Conservation (phyloP, 164 flowering plant genomes). For the Nymphaea colorata region DNA sequence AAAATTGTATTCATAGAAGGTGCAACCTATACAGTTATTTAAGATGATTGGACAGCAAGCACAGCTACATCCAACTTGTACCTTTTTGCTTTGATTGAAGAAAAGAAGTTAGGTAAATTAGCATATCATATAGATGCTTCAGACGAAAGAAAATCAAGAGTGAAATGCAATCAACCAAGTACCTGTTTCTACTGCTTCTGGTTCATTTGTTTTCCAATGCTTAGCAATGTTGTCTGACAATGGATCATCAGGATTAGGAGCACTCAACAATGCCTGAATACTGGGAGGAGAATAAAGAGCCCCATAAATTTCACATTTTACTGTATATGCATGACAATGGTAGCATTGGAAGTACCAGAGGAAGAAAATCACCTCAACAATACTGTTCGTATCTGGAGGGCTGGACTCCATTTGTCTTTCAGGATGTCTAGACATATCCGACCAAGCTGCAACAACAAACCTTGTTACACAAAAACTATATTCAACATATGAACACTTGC, state of each 20-base stretch:
- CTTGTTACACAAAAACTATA: not conserved
- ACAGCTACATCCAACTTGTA: too few species aligned
- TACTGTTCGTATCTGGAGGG: conserved; percentile 94
- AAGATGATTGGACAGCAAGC: too few species aligned
- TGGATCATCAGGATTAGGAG: conserved; percentile 97
- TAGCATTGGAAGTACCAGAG: not conserved
- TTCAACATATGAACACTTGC: not conserved
- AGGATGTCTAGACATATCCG: conserved; percentile 96
- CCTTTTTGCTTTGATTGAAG: too few species aligned
- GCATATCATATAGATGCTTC: not conserved
- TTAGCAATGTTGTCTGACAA: conserved; percentile 95
- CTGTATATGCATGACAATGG: not conserved
- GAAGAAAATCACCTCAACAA: conserved; percentile 52
- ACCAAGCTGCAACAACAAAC: conserved; percentile 59
- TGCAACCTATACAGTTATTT: too few species aligned
- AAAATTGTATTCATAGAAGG: too few species aligned
- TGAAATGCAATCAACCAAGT: not conserved
- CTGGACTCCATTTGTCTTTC: conserved; percentile 99
- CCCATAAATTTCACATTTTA: not conserved
- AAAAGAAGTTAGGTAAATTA: too few species aligned
- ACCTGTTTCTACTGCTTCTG: conserved; percentile 98
- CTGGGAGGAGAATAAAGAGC: conserved; percentile 16
- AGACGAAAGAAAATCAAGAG: not conserved
- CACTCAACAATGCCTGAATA: conserved; percentile 89
- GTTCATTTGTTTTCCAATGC: conserved; percentile 94